phyloP scores from a whole-genome alignment of 225 moss, liverwort and hornwort species.

The Climacium dendroides region DNA sequence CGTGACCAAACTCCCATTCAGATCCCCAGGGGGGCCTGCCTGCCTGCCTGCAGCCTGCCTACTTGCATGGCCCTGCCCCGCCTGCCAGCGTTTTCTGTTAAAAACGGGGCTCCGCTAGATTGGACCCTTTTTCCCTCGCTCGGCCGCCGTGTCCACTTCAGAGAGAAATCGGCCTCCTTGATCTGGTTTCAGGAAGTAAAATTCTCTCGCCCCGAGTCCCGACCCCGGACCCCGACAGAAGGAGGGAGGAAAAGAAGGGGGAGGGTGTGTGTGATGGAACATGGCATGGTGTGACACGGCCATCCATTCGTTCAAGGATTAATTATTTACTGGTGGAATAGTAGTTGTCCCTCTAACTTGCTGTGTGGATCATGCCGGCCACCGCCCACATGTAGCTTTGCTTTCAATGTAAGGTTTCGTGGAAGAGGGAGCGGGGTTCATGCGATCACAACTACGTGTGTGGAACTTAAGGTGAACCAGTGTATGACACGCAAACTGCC shows the following conservation, averaged over 20 bases:
- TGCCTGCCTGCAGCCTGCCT: too few relatives aligned
- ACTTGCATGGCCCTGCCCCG: background rate
- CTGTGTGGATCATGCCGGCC: background rate
- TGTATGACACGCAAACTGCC: too few relatives aligned
- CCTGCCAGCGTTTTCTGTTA: background rate
- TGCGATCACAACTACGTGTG: too few relatives aligned
- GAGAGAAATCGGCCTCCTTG: background rate
- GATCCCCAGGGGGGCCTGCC: background rate
- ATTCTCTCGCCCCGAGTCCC: fast-evolving
- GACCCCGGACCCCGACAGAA: too few relatives aligned
- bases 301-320: background rate
- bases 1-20: background rate
- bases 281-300: background rate
- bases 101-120: background rate
- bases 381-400: background rate
- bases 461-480: too few relatives aligned
- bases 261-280: background rate
- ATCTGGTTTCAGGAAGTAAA: too few relatives aligned
- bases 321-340: background rate
- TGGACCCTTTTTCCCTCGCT: background rate
- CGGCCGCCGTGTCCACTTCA: fast-evolving
- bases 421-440: too few relatives aligned
- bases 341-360: background rate
- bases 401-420: too few relatives aligned
- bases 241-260: too few relatives aligned